phyloP scores from a whole-genome alignment of 2,329 filamentous ascomycete genomes.

The Monosporascus sp. region DNA sequence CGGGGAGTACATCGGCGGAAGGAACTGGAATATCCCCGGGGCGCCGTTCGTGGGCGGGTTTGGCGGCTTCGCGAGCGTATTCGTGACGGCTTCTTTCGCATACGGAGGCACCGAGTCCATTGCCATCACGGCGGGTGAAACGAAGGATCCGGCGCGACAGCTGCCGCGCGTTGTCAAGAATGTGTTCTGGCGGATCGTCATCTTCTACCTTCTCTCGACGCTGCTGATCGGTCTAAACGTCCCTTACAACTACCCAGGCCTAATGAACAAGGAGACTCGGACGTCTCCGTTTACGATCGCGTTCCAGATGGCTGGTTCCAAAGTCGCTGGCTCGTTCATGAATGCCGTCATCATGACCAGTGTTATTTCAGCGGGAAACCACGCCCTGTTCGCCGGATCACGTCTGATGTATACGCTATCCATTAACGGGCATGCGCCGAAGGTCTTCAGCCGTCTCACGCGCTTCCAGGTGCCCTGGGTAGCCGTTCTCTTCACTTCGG shows the following conservation, averaged over 20 bases:
- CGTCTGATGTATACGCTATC: constrained; percentile 53
- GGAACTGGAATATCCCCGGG: constrained; percentile 53
- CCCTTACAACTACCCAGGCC: constrained; percentile 46
- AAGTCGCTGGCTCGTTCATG: constrained; percentile 51
- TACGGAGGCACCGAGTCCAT: constrained; percentile 60
- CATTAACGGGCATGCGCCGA: constrained; percentile 50
- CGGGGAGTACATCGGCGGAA: constrained; percentile 52
- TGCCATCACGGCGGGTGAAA: constrained; percentile 62
- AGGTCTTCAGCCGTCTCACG: constrained; percentile 45
- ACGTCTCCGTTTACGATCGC: constrained; percentile 57
- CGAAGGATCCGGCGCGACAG: constrained; percentile 55
- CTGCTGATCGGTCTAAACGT: constrained; percentile 54
- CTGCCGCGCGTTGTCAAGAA: constrained; percentile 60
- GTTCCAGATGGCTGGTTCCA: constrained; percentile 52
- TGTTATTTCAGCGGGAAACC: constrained; percentile 54
- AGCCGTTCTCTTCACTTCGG: constrained; percentile 48
- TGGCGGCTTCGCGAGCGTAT: constrained; percentile 61
- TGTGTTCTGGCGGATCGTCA: constrained; percentile 58
- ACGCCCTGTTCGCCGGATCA: constrained; percentile 52
- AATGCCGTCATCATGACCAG: constrained; percentile 58
- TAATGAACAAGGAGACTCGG: constrained; percentile 35
- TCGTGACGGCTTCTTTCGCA: constrained; percentile 57
- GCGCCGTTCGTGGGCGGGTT: constrained; percentile 62
- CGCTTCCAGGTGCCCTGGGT: constrained; percentile 48
- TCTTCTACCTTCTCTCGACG: constrained; percentile 49